These are phyloP conservation scores for Ricinus communis DNA, from an alignment of 345 rosid species.

Conservation along the genomic window DNA sequence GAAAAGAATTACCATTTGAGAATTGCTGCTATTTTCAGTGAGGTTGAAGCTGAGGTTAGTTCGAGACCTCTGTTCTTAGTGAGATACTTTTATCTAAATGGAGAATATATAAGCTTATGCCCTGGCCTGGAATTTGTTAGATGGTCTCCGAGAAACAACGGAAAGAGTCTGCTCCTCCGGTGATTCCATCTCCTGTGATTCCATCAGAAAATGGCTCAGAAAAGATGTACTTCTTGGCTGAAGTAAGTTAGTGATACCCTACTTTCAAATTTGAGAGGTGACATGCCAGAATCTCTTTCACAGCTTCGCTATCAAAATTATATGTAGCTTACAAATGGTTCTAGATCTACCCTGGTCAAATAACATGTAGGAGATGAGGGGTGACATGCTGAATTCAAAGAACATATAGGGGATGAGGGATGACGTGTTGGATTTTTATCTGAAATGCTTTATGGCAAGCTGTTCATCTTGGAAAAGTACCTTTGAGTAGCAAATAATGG, in stretches of 20 bases:
- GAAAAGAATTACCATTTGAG: slow-evolving; percentile 82
- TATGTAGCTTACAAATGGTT: neutral
- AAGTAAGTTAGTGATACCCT: slow-evolving; percentile 52
- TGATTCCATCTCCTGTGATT: slow-evolving; percentile 39
- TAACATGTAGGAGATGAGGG: neutral
- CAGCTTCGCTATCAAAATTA: neutral
- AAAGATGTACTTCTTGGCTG: slow-evolving; percentile 80
- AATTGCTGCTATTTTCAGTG: slow-evolving; percentile 86
- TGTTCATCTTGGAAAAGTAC: neutral
- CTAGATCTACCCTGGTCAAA: neutral
- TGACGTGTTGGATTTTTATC: too few relatives aligned
- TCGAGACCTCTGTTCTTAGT: slow-evolving; percentile 2
- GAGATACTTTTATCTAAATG: slow-evolving; percentile 3
- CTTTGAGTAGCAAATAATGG: neutral
- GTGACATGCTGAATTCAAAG: too few relatives aligned
- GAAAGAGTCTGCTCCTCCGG: slow-evolving; percentile 90
- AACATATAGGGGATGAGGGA: too few relatives aligned
- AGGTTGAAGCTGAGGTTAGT: slow-evolving; percentile 97
- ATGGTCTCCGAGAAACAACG: slow-evolving; percentile 93
- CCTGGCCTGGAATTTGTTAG: slow-evolving; percentile 37
- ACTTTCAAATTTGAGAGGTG: neutral
- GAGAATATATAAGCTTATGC: slow-evolving; percentile 12
- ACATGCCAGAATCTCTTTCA: neutral
- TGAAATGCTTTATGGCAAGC: too few relatives aligned
- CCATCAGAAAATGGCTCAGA: slow-evolving; percentile 58